These are phyloP conservation scores for Triticum urartu DNA, from an alignment of 176 grass and related monocot genomes.

Conservation along the genomic window DNA sequence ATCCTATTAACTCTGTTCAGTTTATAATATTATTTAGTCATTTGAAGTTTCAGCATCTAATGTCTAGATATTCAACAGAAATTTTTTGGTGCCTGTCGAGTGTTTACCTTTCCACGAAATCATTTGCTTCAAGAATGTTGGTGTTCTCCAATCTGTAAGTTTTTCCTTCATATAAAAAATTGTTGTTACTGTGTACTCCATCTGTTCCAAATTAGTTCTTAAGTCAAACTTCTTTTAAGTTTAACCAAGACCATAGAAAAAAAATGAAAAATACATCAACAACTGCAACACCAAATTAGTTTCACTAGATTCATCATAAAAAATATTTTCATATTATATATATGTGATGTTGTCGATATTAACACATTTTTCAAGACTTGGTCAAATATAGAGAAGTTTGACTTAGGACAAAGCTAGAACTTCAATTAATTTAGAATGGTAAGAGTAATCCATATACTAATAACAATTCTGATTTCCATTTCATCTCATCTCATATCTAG, in stretches of 20 bases:
- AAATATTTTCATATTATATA: background rate
- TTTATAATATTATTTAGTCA: background rate
- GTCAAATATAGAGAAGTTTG: background rate
- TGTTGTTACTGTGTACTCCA: background rate
- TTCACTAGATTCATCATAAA: background rate
- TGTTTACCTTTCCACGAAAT: constrained; percentile 81
- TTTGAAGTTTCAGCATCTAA: constrained; percentile 2
- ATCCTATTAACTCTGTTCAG: constrained; percentile 1
- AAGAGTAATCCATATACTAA: background rate
- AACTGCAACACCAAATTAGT: background rate
- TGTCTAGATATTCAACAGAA: constrained; percentile 47
- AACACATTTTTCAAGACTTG: background rate
- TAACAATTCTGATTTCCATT: constrained; percentile 20
- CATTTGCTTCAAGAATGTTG: constrained; percentile 90
- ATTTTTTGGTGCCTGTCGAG: constrained; percentile 67
- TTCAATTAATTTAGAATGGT: background rate
- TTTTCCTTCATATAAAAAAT: constrained; percentile 19
- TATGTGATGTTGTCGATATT: background rate
- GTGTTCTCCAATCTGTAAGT: constrained; percentile 73
- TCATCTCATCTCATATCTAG: constrained; percentile 32
- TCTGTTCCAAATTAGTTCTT: background rate
- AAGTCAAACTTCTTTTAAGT: background rate
- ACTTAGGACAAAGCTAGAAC: background rate
- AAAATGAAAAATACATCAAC: background rate
- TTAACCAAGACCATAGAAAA: background rate